Conservation (phyloP, 2,329 filamentous ascomycete species). For the Aureobasidium melanogenum region DNA sequence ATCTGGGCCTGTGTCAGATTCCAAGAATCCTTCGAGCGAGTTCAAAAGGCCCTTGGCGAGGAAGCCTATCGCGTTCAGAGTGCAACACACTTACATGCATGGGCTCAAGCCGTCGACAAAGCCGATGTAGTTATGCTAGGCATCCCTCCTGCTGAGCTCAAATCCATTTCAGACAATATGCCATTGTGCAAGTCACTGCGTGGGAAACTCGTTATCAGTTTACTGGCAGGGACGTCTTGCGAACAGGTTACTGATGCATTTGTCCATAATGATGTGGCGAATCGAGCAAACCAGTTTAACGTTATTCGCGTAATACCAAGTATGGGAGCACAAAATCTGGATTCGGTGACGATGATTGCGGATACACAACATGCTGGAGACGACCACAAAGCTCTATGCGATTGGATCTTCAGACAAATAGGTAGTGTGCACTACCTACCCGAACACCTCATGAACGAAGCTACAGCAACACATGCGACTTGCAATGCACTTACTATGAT, state of each 20-base stretch:
- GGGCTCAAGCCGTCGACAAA: constrained; percentile 5
- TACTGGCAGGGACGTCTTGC: constrained; percentile 17
- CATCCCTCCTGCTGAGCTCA: constrained; percentile 16
- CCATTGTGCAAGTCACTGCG: constrained; percentile 12
- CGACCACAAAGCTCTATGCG: neutral
- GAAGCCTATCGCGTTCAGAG: neutral
- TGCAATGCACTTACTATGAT: constrained; percentile 20
- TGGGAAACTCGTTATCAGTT: constrained; percentile 17
- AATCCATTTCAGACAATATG: constrained; percentile 9
- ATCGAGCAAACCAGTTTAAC: constrained; percentile 10
- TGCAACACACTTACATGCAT: neutral
- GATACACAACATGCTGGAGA: constrained; percentile 10
- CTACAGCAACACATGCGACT: constrained; percentile 20
- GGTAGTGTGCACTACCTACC: constrained; percentile 16
- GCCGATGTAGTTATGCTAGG: constrained; percentile 18
- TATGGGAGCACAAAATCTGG: constrained; percentile 15
- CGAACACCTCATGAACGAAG: constrained; percentile 19
- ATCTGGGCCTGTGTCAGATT: constrained; percentile 9
- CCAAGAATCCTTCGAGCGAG: neutral
- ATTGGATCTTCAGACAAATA: constrained; percentile 14
- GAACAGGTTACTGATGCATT: constrained; percentile 14
- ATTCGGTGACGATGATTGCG: constrained; percentile 19
- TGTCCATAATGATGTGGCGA: neutral
- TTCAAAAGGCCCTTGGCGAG: neutral
- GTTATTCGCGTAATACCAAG: constrained; percentile 18